phyloP scores from a whole-genome alignment of 1,284 basidiomycete genomes.

The Porogramme epimiltina region DNA sequence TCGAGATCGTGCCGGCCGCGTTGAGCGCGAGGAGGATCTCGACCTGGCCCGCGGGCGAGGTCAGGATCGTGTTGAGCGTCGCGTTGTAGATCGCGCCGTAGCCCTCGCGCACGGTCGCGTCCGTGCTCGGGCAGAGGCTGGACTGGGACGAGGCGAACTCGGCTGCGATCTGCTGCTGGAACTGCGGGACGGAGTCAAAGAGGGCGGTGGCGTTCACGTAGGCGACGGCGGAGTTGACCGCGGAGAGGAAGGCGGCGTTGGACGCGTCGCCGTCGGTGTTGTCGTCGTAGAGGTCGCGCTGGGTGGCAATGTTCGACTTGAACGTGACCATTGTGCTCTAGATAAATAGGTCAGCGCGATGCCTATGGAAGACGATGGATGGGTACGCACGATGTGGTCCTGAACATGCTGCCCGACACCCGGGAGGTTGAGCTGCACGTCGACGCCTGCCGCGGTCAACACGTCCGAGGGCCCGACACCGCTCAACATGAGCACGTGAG shows the following conservation, averaged over 20 bases:
- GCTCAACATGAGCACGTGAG: conserved; percentile 69
- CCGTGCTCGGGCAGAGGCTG: conserved; percentile 48
- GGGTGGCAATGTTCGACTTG: conserved; percentile 48
- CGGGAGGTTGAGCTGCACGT: conserved; percentile 52
- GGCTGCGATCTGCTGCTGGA: conserved; percentile 36
- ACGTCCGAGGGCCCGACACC: conserved; percentile 70
- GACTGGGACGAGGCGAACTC: conserved; percentile 37
- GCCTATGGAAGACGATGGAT: background rate
- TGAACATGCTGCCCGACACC: conserved; percentile 80
- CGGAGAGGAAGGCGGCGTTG: conserved; percentile 50
- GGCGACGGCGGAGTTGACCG: conserved; percentile 68
- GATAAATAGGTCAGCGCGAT: conserved; percentile 8
- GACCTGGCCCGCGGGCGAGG: conserved; percentile 50
- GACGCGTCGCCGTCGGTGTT: conserved; percentile 26
- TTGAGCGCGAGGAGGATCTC: conserved; percentile 67
- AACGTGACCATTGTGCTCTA: conserved; percentile 52
- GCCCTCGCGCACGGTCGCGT: conserved; percentile 54
- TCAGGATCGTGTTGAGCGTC: conserved; percentile 46
- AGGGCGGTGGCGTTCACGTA: conserved; percentile 62
- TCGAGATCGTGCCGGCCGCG: conserved; percentile 42
- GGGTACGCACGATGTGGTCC: conserved; percentile 60
- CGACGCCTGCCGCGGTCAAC: conserved; percentile 53
- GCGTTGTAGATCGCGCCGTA: conserved; percentile 64
- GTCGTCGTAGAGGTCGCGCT: conserved; percentile 26
- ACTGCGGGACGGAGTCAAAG: conserved; percentile 35